Percentiles rank a stretch among this genome's conserved stretches.
phyloP scores from a whole-genome alignment of 352 stramenopile species.

The Globisporangium iwayamae region DNA sequence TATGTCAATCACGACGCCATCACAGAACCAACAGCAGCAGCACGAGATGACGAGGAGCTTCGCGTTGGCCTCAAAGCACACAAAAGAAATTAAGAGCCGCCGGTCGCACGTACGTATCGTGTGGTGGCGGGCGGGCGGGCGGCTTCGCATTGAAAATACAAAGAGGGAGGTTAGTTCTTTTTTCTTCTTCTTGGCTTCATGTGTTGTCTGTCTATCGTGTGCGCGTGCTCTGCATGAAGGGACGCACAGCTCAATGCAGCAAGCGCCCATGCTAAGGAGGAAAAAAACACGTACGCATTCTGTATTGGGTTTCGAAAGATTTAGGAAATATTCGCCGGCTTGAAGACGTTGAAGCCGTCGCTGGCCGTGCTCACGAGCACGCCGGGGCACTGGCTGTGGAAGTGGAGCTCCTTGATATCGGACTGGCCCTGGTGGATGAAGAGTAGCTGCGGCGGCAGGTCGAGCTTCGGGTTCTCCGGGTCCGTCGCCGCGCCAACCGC shows the following conservation, averaged over 20 bases:
- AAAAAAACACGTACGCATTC: not conserved
- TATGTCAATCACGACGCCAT: constrained; percentile 4
- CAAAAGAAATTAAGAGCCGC: constrained; percentile 10
- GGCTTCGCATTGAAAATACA: constrained; percentile 5
- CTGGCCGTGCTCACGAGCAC: constrained; percentile 95
- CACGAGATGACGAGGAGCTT: not conserved
- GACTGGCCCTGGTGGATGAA: constrained; percentile 99
- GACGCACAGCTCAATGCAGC: too few relatives aligned
- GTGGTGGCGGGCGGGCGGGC: not conserved
- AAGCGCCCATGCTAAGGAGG: too few relatives aligned
- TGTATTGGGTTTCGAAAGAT: not conserved
- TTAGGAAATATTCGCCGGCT: constrained; percentile 93
- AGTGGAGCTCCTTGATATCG: constrained; percentile 99
- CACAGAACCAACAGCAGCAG: not conserved
- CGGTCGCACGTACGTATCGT: not conserved
- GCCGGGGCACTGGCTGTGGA: constrained; percentile 98
- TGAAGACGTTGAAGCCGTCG: constrained; percentile 98
- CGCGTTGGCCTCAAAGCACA: not conserved
- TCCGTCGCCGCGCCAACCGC: constrained; percentile 31
- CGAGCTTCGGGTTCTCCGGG: constrained; percentile 57
- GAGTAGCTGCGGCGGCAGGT: constrained; percentile 97
- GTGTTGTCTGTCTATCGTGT: not conserved
- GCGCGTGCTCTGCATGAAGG: not conserved
- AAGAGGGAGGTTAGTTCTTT: not conserved
- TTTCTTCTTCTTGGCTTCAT: not conserved